A percentile compares a stretch with the other conserved stretches of the same genome.
Conservation (phyloP, 2,329 filamentous ascomycete species). For the Decorospora gaudefroyi region DNA sequence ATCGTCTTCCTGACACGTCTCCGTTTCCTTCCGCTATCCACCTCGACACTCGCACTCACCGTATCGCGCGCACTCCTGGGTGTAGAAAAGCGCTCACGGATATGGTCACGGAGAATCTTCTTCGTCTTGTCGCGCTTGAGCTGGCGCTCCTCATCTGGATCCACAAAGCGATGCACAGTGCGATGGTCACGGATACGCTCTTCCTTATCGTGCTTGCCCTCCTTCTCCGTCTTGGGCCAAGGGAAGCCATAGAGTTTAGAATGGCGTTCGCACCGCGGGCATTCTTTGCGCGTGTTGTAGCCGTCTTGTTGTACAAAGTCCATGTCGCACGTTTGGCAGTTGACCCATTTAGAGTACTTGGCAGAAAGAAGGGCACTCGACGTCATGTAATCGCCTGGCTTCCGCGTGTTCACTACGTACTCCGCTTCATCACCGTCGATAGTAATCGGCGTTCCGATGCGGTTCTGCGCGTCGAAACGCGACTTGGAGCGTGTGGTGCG, state of each 20-base stretch:
- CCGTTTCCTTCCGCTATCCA: constrained; percentile 30
- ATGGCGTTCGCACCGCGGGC: constrained; percentile 91
- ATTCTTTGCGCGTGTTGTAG: constrained; percentile 80
- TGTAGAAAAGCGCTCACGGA: constrained; percentile 35
- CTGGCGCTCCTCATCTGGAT: constrained; percentile 64
- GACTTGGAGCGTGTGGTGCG: constrained; percentile 47
- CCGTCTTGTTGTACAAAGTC: constrained; percentile 88
- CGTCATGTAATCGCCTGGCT: constrained; percentile 69
- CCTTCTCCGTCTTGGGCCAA: constrained; percentile 93
- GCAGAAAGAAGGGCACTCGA: constrained; percentile 76
- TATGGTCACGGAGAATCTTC: constrained; percentile 29
- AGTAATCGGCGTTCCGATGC: constrained; percentile 38
- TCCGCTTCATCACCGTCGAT: constrained; percentile 28
- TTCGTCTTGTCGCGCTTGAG: constrained; percentile 39
- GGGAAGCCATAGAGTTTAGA: constrained; percentile 92
- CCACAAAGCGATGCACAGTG: constrained; percentile 82
- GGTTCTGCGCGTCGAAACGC: constrained; percentile 34
- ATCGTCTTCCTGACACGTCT: constrained; percentile 38
- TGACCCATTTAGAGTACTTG: constrained; percentile 79
- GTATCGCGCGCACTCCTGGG: constrained; percentile 35
- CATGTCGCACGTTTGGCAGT: constrained; percentile 80
- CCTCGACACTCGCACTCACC: constrained; percentile 31
- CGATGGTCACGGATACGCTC: constrained; percentile 78
- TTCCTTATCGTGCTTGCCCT: constrained; percentile 72
- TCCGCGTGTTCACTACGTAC: constrained; percentile 38